Conservation (phyloP, 2,329 filamentous ascomycete species). For the Dothistroma pini region DNA sequence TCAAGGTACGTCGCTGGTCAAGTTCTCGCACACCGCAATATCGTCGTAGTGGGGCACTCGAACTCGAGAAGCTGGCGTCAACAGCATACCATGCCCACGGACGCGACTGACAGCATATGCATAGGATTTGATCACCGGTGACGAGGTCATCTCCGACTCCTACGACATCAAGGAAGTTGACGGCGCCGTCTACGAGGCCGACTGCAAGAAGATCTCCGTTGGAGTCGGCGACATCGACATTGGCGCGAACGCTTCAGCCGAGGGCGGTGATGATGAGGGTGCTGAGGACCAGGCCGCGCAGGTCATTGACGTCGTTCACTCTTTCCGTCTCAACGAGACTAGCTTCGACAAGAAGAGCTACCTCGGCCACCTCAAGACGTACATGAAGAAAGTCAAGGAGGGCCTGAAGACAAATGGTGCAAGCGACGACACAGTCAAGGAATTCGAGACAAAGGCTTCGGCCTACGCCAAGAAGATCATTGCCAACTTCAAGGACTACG, state of each 20-base stretch:
- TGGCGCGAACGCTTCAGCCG: conserved; percentile 95
- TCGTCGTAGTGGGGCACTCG: conserved; percentile 4
- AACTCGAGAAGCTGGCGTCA: not conserved
- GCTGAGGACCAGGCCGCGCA: conserved; percentile 65
- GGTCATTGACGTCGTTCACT: conserved; percentile 91
- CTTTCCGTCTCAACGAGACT: conserved; percentile 81
- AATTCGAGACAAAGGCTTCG: conserved; percentile 74
- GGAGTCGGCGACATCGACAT: conserved; percentile 68
- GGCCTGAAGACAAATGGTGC: conserved; percentile 61
- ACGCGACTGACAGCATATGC: conserved; percentile 15
- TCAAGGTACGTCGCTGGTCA: conserved; percentile 45
- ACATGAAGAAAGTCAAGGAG: conserved; percentile 86
- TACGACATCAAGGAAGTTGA: conserved; percentile 79
- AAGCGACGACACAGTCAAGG: conserved; percentile 63
- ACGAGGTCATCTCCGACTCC: conserved; percentile 97
- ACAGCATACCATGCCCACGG: not conserved
- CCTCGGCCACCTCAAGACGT: conserved; percentile 80
- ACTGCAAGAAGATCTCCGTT: conserved; percentile 86
- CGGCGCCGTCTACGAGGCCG: conserved; percentile 79
- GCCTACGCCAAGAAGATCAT: conserved; percentile 78
- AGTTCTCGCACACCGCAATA: not conserved
- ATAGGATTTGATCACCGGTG: conserved; percentile 82
- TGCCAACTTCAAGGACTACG: conserved; percentile 89
- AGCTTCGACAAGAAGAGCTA: conserved; percentile 85
- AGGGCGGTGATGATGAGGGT: conserved; percentile 66